These are phyloP conservation scores for Penicillium nucicola DNA, from an alignment of 495 filamentous ascomycete species.

Conservation along the genomic window DNA sequence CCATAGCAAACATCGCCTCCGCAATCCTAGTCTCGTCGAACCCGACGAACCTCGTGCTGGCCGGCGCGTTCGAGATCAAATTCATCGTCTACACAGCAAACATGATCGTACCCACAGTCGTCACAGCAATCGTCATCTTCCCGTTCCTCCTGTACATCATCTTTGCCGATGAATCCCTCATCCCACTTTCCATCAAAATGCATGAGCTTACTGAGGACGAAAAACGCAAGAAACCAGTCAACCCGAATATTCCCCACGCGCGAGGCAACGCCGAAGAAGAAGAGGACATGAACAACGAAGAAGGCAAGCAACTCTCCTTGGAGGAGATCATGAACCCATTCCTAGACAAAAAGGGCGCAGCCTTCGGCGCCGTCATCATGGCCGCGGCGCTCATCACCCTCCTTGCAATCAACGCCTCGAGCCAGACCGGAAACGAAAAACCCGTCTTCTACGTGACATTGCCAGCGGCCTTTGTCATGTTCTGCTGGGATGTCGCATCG, in stretches of 20 bases:
- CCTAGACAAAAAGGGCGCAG: constrained; percentile 58
- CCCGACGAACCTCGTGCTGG: constrained; percentile 68
- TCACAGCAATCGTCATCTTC: constrained; percentile 60
- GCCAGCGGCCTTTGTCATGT: constrained; percentile 60
- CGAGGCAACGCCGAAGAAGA: constrained; percentile 52
- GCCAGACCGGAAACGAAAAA: constrained; percentile 18
- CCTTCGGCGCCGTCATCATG: constrained; percentile 60
- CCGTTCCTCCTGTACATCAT: constrained; percentile 63
- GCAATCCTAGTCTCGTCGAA: constrained; percentile 70
- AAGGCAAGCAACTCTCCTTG: constrained; percentile 51
- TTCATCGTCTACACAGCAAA: constrained; percentile 67
- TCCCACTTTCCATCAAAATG: constrained; percentile 61
- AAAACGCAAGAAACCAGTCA: constrained; percentile 52
- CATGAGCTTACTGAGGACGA: constrained; percentile 56
- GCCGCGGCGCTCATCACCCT: constrained; percentile 56
- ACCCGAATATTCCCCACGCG: constrained; percentile 64
- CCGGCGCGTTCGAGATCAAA: constrained; percentile 62
- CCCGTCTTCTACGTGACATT: constrained; percentile 61
- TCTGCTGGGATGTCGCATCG: constrained; percentile 56
- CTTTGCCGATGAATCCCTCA: constrained; percentile 57
- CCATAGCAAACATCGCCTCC: constrained; percentile 64
- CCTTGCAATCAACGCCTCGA: constrained; percentile 56
- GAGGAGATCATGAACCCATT: constrained; percentile 72
- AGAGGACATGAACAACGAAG: constrained; percentile 36
- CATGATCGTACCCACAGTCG: constrained; percentile 64